Evolutionary conservation across 257 asterid species (phyloP).

Genomic region (Handroanthus guayacan): DNA sequence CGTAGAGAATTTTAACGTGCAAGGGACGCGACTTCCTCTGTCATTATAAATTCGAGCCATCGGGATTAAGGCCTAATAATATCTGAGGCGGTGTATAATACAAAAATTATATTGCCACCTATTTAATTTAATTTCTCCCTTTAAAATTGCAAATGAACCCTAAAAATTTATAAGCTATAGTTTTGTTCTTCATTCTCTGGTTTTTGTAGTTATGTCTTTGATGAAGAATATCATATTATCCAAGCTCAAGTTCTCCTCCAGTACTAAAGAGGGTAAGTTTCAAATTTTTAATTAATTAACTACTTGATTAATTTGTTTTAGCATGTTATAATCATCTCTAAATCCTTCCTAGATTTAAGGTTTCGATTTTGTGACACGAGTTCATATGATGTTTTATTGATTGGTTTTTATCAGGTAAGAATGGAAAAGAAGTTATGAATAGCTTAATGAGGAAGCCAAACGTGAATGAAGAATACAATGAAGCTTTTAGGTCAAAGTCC

Average conservation of each 20-base stretch:
- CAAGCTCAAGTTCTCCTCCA: constrained; percentile 39
- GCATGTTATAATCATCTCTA: background rate
- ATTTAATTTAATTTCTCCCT: no score
- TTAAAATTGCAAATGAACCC: no score
- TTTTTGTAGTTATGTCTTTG: background rate
- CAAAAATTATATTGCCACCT: no score
- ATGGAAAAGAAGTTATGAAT: constrained; percentile 21
- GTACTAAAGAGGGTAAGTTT: constrained; percentile 35
- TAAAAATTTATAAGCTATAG: background rate
- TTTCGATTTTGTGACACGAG: background rate
- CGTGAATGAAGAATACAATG: constrained; percentile 67
- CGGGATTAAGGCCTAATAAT: constrained; percentile 1
- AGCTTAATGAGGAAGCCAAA: constrained; percentile 47
- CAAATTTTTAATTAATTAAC: no score
- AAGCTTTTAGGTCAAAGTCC: constrained; percentile 81
- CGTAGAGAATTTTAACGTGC: constrained; percentile 48
- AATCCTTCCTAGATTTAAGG: background rate
- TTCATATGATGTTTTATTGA: background rate
- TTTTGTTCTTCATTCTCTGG: constrained; percentile 11
- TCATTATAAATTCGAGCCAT: background rate
- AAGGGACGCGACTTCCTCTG: constrained; percentile 41
- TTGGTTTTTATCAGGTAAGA: constrained; percentile 43
- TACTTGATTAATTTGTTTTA: no score
- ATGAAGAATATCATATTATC: constrained; percentile 39
- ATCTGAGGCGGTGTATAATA: constrained; percentile 27